Evolutionary conservation across 208 protist genomes (phyloP), one percentile per base, ranked within the genome.

Genomic region (Crithidia mellificae): DNA sequence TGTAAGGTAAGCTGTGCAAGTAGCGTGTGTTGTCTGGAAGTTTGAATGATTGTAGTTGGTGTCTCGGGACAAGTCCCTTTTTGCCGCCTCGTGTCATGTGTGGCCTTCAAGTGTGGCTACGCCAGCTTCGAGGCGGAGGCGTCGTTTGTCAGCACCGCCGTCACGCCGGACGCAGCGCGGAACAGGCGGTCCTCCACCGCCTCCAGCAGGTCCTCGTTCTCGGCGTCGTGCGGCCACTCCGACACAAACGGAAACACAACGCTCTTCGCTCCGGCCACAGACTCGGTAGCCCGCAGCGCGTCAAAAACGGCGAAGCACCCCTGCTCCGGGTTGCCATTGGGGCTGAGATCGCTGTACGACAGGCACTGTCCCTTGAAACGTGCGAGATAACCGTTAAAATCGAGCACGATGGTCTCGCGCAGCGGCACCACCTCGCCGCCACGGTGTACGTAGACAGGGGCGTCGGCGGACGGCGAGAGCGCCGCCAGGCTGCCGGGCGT

Each of bases 151-250:
- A 81, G 41, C 22, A 72, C 38, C 7, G 85, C 91, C 5, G 88
- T 78, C 53, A 77, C 72, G 50, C 93, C 93, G 11, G 93, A 97
- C 12, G 93, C 93, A 4, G 93, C 91, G 36, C 93, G 89, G 61
- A 96, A 96, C 1, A 97, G 72, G 22, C 93, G 80, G 72, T 97
- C 93, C 50, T 96, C 89, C 8, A 97, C 86, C 11, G 93, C 91
- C 4, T 50, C 84, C 30, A 95, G 52, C 27, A 96, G 70, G 24
- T 95, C 90, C 6, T 43, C 50, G 47, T 89, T 72, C 2, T 59
- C 72, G 2, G 29, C 46, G 24, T 73, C 62, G 41, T 75, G 58
- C 22, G 75, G 65, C 86, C 88, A 95, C 64, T 92, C 90, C n/a
- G 89, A 92, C 19, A 97, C 68, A 30, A 94, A 76, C 1, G 93